Percentiles rank a stretch among this genome's conserved stretches.
phyloP scores from a whole-genome alignment of 495 filamentous ascomycete genomes.

The Penicillium bovifimosum region DNA sequence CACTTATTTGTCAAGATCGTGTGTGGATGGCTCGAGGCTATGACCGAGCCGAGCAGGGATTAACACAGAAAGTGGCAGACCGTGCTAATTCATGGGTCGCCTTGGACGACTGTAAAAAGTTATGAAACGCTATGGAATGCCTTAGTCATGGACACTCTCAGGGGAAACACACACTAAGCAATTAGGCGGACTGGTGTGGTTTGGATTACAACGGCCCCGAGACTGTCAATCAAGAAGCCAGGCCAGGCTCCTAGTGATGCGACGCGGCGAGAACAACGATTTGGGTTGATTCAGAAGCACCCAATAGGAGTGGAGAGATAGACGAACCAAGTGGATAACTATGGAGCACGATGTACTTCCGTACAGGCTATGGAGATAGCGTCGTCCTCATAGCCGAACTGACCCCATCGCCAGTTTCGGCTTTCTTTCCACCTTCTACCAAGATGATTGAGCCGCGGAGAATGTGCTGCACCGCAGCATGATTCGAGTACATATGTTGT shows the following conservation, averaged over 20 bases:
- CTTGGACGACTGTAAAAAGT: neutral
- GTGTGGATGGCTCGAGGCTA: slow-evolving; percentile 6
- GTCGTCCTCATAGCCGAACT: slow-evolving; percentile 1
- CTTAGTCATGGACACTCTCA: neutral
- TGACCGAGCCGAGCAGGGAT: slow-evolving; percentile 10
- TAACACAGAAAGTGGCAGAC: neutral
- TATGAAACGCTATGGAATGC: neutral
- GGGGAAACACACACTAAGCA: neutral
- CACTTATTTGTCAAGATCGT: neutral
- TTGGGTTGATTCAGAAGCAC: neutral
- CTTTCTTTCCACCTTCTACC: neutral
- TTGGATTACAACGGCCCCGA: slow-evolving; percentile 11
- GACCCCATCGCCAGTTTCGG: slow-evolving; percentile 2
- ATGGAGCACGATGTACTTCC: neutral
- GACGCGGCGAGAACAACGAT: slow-evolving; percentile 10
- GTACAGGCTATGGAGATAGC: slow-evolving; percentile 23
- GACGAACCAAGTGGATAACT: slow-evolving; percentile 21
- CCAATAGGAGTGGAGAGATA: slow-evolving; percentile 13
- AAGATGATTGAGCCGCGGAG: neutral
- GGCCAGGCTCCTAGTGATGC: slow-evolving; percentile 14
- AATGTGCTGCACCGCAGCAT: neutral
- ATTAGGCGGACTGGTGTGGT: slow-evolving; percentile 1
- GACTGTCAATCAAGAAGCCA: slow-evolving; percentile 14
- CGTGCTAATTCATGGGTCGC: slow-evolving; percentile 2
- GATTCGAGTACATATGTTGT: neutral